A percentile compares a stretch with the other conserved stretches of the same genome.
Evolutionary conservation across 1,139 yeast genomes (phyloP).

Genomic region (Kodamaea sp.): DNA sequence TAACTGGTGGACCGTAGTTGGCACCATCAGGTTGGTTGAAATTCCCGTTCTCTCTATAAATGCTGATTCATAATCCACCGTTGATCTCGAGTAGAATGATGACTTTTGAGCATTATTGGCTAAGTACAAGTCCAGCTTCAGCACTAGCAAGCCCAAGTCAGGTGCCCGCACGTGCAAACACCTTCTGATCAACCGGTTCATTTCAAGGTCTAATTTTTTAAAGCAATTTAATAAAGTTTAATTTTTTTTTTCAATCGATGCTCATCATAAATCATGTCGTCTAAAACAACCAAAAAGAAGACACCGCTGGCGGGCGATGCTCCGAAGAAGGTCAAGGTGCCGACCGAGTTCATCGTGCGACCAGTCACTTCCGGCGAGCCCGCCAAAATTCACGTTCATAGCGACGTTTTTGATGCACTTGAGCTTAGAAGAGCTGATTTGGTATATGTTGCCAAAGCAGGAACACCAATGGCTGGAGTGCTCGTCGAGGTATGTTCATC

Average conservation of each 20-base stretch:
- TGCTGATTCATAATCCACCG: slow-evolving; percentile 14
- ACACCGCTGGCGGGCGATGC: slow-evolving; percentile 19
- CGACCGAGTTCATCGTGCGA: slow-evolving; percentile 53
- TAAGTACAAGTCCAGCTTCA: slow-evolving; percentile 7
- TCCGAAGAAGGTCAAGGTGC: slow-evolving; percentile 41
- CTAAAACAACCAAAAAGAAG: slow-evolving; percentile 29
- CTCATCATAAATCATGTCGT: slow-evolving; percentile 21
- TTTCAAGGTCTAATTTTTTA: too few relatives aligned
- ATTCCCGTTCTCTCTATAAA: slow-evolving; percentile 11
- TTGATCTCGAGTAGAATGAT: slow-evolving; percentile 16
- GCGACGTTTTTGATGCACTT: slow-evolving; percentile 49
- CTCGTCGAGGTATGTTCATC: slow-evolving; percentile 44
- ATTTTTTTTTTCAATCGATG: too few relatives aligned
- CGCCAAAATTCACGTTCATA: slow-evolving; percentile 47
- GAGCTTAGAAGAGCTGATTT: slow-evolving; percentile 55
- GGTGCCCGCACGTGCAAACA: too few relatives aligned
- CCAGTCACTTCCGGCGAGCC: slow-evolving; percentile 32
- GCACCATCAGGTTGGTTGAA: slow-evolving; percentile 8
- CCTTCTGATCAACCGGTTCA: too few relatives aligned
- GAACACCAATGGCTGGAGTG: slow-evolving; percentile 42
- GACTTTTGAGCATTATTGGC: slow-evolving; percentile 8
- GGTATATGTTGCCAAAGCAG: slow-evolving; percentile 48
- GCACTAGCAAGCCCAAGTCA: slow-evolving; percentile 1
- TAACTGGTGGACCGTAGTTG: too few relatives aligned
- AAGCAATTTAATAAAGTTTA: too few relatives aligned